Base-by-base conservation (phyloP, 179 eudicot genomes). In the Spergularia azorica region DNA sequence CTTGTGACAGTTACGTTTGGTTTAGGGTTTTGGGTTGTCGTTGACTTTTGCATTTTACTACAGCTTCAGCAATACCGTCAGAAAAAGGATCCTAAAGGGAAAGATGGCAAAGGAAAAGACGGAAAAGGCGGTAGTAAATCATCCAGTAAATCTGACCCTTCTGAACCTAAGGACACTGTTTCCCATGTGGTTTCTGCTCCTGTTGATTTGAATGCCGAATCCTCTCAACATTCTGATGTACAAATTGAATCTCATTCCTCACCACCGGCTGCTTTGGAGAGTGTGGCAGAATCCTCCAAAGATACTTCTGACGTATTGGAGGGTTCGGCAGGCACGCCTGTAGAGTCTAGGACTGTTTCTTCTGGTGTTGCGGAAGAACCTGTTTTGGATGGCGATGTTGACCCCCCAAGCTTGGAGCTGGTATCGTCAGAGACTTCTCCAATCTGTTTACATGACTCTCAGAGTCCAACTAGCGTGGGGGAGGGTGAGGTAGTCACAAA, bases 21-120 rank as follows among this genome's bases (percentile, higher is more conserved):
- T 60, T 38, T 63, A 41, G 67, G 36, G 41, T 17, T 77, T 54
- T 61, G 63, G 8, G 21, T 80, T 41, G 59, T 43, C 41, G 69
- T 63, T 85, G 73, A 67, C 75, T 75, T 61, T 60, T 50, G 17
- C 43, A 14, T 63, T 66, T 3, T 26, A 80, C 80, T 67, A 56
- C 92, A 95, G 98, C 95, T 95, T 71, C 92, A 90, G 81, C 99
- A 95, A 80, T 93, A 80, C 79, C 90, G 99, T 70, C 89, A 89
- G 79, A 91, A 95, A 79, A 93, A 92, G 83, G 90, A 88, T 50
- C 73, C 57, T 60, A 83, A 74, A 85, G 86, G 76, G 57, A 85
- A 79, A 67, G 87, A 79, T 80, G 86, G 81, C 36, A 91, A 90
- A 80, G 89, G 92, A 13, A 80, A 80, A 80, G 86, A 83, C 32